Conservation (phyloP, 208 protist species). For the Herpetomonas samuelpessoai region DNA sequence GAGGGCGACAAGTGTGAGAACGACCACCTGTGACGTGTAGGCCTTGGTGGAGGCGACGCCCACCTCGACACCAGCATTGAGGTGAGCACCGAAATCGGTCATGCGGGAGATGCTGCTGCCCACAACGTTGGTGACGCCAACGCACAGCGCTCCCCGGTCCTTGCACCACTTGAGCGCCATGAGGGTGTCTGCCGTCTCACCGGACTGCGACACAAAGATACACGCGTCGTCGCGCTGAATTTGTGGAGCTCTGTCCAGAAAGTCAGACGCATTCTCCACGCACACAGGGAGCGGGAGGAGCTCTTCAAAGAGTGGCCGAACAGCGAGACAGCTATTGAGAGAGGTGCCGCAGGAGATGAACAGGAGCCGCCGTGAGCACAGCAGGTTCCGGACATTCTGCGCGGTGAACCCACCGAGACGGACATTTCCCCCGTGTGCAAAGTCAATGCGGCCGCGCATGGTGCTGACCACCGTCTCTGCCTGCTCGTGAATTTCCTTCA, state of each 20-base stretch:
- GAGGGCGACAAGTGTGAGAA: conserved; percentile 90
- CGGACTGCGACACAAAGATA: conserved; percentile 94
- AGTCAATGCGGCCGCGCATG: conserved; percentile 93
- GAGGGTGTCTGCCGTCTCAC: conserved; percentile 95
- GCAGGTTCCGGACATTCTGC: conserved; percentile 37
- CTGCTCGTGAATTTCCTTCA: conserved; percentile 98
- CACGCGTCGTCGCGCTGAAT: conserved; percentile 86
- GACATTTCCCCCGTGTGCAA: conserved; percentile 48
- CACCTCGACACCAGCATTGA: conserved; percentile 94
- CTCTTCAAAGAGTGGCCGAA: conserved; percentile 90
- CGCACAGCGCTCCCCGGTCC: conserved; percentile 54
- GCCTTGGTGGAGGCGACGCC: conserved; percentile 97
- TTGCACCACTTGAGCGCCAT: conserved; percentile 85
- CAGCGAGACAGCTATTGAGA: conserved; percentile 89
- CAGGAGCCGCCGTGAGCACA: conserved; percentile 71
- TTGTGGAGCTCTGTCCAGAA: conserved; percentile 81
- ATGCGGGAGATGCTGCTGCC: conserved; percentile 88
- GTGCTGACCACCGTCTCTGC: conserved; percentile 86
- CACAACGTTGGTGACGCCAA: conserved; percentile 95
- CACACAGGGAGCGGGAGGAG: conserved; percentile 82
- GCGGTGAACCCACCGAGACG: conserved; percentile 86
- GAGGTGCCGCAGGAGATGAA: conserved; percentile 95
- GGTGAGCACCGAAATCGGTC: conserved; percentile 81
- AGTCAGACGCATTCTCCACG: conserved; percentile 92
- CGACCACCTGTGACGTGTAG: conserved; percentile 94